A percentile compares a stretch with the other conserved stretches of the same genome.
phyloP scores from a whole-genome alignment of 805 yeast genomes.

The Starmerella asiatica region DNA sequence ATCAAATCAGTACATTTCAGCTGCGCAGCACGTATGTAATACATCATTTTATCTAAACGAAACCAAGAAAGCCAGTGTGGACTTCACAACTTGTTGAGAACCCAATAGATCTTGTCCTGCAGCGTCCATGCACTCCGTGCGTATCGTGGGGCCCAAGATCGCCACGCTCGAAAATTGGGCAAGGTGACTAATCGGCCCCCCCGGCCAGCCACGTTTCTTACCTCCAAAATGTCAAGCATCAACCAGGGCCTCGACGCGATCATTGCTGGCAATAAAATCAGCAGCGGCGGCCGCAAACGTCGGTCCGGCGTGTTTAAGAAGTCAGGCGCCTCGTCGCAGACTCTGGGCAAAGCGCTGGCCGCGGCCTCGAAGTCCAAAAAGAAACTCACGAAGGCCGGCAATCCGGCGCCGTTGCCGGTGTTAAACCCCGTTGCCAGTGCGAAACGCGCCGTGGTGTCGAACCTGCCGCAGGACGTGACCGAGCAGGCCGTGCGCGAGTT shows the following conservation, averaged over 20 bases:
- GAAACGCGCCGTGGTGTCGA: conserved; percentile 72
- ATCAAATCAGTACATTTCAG: no score
- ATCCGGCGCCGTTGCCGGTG: conserved; percentile 26
- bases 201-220: no score
- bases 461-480: conserved; percentile 33
- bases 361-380: conserved; percentile 6
- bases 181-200: neutral
- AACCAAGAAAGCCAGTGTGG: no score
- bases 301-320: conserved; percentile 14
- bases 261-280: conserved; percentile 40
- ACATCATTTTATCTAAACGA: no score
- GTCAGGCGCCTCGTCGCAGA: conserved; percentile 13
- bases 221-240: conserved; percentile 29
- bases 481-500: conserved; percentile 44
- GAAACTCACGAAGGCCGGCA: conserved; percentile 22
- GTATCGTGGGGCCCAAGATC: no score
- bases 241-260: conserved; percentile 94
- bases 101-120: no score
- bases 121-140: no score
- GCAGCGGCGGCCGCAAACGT: conserved; percentile 35
- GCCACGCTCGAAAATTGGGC: neutral
- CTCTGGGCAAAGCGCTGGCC: conserved; percentile 9
- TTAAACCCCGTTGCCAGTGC: conserved; percentile 32
- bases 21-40: no score
- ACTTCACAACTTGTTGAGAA: no score